Base-by-base conservation (phyloP, 1,139 yeast species). In the Ashbya aceris region DNA sequence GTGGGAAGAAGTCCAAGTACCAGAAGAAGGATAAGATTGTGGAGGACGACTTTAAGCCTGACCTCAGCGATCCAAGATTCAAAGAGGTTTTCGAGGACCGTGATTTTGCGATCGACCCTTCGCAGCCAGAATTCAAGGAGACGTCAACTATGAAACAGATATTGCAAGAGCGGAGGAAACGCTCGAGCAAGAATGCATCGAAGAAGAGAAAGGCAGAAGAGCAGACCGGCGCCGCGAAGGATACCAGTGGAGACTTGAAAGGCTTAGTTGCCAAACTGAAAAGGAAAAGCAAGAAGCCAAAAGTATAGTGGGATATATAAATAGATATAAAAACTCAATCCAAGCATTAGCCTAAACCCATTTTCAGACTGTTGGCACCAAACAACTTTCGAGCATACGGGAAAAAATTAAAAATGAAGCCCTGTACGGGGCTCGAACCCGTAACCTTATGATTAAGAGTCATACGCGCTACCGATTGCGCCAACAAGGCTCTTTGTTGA, bases 61-160 rank as follows among this genome's bases (percentile, higher is more conserved):
- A 80, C 51, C 70, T 80, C 60, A 67, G 70, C 42, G 99, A 93
- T 69, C 81, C 83, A 26, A 83, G 99, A 67, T 93, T 93, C 70
- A 72, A 74, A 36, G 96, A 86, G 54, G 73, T 91, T 50, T 89
- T 84, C 58, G 94, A 87, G 53, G 79, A 78, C 50, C 95, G 85
- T 51, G 94, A 83, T 45, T 93, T 79, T 65, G 96, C 96, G 8
- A 86, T 91, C 55, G 95, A 84, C 62, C 91, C 96, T 14, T 81
- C 95, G 12, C 79, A 74, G 54, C 83, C 95, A 13, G 95, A 85
- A 58, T 91, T 77, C 69, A 87, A 84, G 67, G 78, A 82, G 66
- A 87, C 97, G 1, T 69, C 77, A 32, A 86, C 93, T 20, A 87
- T 89, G 95, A 80, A 81, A 58, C 73, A 81, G 61, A 76, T 91